Conservation (phyloP, 305 asterid genomes). For the Fraxinus xanthoxyloides region DNA sequence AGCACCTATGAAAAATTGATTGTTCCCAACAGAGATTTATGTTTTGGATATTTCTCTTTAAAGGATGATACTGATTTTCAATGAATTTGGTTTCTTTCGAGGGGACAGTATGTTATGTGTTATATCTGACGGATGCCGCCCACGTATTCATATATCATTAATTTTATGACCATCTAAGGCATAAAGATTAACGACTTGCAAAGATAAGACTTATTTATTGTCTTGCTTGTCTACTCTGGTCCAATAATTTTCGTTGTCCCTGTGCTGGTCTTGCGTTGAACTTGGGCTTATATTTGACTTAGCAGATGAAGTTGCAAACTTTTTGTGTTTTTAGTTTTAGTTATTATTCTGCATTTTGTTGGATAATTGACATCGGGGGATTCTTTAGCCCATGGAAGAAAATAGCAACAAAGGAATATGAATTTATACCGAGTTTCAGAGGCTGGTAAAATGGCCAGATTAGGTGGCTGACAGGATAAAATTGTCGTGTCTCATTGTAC, state of each 20-base stretch:
- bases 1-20: background rate
- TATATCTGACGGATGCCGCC: slow-evolving; percentile 5
- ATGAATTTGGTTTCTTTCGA: background rate
- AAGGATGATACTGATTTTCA: background rate
- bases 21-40: background rate
- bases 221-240: slow-evolving; percentile 5
- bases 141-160: slow-evolving; percentile 8
- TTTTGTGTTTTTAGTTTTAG: background rate
- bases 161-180: slow-evolving; percentile 3
- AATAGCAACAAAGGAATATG: background rate
- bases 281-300: background rate
- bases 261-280: background rate
- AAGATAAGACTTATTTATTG: background rate
- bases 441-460: slow-evolving; percentile 1
- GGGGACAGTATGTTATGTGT: slow-evolving; percentile 4
- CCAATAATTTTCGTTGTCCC: slow-evolving; percentile 6
- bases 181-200: background rate
- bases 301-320: background rate
- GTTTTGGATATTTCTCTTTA: slow-evolving; percentile 6
- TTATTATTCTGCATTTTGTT: background rate
- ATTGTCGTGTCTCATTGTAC: background rate
- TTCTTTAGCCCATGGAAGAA: background rate
- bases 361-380: background rate
- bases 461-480: background rate
- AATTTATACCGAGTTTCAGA: slow-evolving; percentile 1